Conservation (phyloP, 176 grass and related monocot species). For the Hsuehochloa calcarea region DNA sequence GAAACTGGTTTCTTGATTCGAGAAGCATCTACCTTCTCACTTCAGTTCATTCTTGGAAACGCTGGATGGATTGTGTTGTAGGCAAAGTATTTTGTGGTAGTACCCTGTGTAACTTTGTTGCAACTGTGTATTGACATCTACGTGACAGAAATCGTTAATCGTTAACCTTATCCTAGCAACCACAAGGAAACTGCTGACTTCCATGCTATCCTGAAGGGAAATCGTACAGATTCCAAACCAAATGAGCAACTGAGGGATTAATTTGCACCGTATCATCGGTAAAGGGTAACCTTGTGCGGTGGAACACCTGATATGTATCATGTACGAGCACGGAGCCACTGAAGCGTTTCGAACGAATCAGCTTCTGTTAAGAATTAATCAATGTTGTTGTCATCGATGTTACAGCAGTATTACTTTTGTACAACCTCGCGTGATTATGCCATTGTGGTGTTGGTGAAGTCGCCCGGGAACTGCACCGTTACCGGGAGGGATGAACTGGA, state of each 20-base stretch:
- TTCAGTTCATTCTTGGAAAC: neutral
- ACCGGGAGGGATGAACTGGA: slow-evolving; percentile 83
- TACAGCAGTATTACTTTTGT: neutral
- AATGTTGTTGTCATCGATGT: neutral
- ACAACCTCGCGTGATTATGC: neutral
- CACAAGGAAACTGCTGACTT: neutral
- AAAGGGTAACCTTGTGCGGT: neutral
- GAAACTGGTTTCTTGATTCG: neutral
- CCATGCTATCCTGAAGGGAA: neutral
- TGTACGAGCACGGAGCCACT: neutral
- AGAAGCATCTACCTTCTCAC: neutral
- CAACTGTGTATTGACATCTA: neutral
- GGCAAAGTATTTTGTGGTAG: neutral
- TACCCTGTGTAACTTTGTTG: neutral
- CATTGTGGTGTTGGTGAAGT: slow-evolving; percentile 63
- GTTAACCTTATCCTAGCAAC: neutral
- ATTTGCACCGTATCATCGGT: neutral
- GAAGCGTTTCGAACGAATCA: neutral
- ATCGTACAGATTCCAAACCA: neutral
- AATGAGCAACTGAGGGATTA: neutral
- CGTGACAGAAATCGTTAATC: neutral
- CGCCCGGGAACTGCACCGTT: slow-evolving; percentile 80
- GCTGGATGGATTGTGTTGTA: neutral
- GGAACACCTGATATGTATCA: neutral
- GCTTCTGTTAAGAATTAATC: neutral